A percentile compares a stretch with the other conserved stretches of the same genome.
Conservation (phyloP, 2,329 filamentous ascomycete genomes). For the Stagonosporopsis rhizophila region DNA sequence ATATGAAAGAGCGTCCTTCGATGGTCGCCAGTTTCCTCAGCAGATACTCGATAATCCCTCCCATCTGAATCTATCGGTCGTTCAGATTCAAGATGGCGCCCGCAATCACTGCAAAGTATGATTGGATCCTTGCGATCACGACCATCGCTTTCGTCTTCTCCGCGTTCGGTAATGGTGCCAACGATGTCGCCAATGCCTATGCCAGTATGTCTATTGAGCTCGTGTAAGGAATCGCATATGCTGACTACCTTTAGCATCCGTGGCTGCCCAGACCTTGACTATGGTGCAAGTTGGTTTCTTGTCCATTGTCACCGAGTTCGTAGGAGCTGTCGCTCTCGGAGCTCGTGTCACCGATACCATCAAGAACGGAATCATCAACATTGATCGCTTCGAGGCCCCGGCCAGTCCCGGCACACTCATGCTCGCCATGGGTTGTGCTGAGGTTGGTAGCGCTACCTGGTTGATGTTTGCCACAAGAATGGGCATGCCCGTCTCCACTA, state of each 20-base stretch:
- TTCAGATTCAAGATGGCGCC: conserved; percentile 24
- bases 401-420: conserved; percentile 61
- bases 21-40: neutral
- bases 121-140: conserved; percentile 53
- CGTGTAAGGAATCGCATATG: neutral
- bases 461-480: conserved; percentile 62
- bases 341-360: conserved; percentile 67
- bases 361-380: conserved; percentile 65
- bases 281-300: conserved; percentile 61
- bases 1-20: conserved; percentile 2
- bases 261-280: conserved; percentile 60
- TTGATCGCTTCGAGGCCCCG: conserved; percentile 52
- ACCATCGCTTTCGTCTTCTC: conserved; percentile 48
- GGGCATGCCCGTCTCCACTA: conserved; percentile 67
- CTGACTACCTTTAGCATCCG: conserved; percentile 33
- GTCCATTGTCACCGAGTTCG: conserved; percentile 58
- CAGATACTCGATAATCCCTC: conserved; percentile 1
- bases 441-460: conserved; percentile 61
- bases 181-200: conserved; percentile 64
- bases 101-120: conserved; percentile 41
- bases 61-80: neutral
- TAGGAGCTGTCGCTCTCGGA: conserved; percentile 61
- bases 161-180: conserved; percentile 52
- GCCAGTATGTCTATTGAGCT: conserved; percentile 45
- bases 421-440: conserved; percentile 65